phyloP scores from a whole-genome alignment of 768 basidiomycete species.

The Tylopilus rubrobrunneus region DNA sequence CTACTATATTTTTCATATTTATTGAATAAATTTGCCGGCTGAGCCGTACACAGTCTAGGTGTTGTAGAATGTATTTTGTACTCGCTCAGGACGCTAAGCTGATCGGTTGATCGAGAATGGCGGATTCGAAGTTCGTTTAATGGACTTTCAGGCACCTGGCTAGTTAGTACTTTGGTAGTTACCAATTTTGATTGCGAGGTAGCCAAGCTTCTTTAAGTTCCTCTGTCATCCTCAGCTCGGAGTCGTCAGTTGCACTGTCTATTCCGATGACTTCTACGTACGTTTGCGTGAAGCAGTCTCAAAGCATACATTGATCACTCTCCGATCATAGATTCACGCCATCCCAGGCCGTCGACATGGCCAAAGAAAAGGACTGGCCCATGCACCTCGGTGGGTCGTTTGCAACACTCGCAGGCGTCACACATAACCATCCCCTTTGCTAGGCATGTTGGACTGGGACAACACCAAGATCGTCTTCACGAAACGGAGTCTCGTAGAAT shows the following conservation, averaged over 20 bases:
- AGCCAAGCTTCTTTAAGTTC: neutral
- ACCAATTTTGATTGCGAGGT: neutral
- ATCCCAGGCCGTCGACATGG: conserved; percentile 49
- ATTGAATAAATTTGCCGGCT: conserved; percentile 4
- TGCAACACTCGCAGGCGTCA: neutral
- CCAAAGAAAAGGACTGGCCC: conserved; percentile 73
- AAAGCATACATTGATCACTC: neutral
- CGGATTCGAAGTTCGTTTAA: neutral
- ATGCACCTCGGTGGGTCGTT: conserved; percentile 51
- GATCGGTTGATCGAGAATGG: neutral
- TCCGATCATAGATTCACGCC: conserved; percentile 50
- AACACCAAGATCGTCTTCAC: conserved; percentile 72
- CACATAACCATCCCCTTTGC: neutral
- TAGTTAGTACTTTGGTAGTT: neutral
- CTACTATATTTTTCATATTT: conserved; percentile 2
- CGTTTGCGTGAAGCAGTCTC: conserved; percentile 4
- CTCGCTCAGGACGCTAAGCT: neutral
- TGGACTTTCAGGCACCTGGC: neutral
- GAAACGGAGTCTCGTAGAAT: conserved; percentile 71
- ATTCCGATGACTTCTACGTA: conserved; percentile 25
- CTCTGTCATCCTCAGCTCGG: neutral
- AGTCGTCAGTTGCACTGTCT: neutral
- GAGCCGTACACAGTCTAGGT: conserved; percentile 8
- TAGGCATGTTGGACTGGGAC: conserved; percentile 83
- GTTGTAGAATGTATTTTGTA: neutral